Evolutionary conservation across 495 filamentous ascomycete species (phyloP).

Genomic region (Neurospora sp.): DNA sequence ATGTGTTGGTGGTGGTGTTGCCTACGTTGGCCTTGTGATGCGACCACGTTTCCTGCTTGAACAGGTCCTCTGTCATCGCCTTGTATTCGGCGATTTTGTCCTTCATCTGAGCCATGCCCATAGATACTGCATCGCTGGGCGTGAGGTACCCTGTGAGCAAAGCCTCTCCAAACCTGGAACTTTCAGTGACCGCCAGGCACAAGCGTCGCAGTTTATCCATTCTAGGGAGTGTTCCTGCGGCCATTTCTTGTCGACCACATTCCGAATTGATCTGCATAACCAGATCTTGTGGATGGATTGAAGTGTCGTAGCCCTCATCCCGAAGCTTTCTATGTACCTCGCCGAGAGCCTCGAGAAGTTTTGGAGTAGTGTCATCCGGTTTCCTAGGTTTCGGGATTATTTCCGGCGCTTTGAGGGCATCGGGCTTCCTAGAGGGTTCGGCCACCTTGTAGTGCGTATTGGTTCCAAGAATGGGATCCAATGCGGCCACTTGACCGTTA

Average conservation of each 20-base stretch:
- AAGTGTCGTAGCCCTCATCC: neutral
- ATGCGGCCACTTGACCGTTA: neutral
- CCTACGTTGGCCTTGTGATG: conserved; percentile 10
- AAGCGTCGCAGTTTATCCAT: conserved; percentile 11
- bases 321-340: neutral
- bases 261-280: neutral
- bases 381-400: neutral
- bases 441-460: neutral
- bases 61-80: conserved; percentile 5
- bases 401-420: neutral
- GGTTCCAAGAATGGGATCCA: neutral
- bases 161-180: conserved; percentile 14
- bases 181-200: neutral
- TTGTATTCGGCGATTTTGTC: neutral
- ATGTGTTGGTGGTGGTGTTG: neutral
- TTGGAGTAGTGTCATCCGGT: neutral
- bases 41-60: conserved; percentile 9
- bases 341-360: neutral
- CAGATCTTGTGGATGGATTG: neutral
- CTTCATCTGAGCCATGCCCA: conserved; percentile 8
- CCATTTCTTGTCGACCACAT: neutral
- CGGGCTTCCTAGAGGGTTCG: neutral
- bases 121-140: conserved; percentile 1
- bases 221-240: conserved; percentile 4
- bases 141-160: conserved; percentile 13